Percentiles rank a stretch among this genome's conserved stretches.
phyloP scores from a whole-genome alignment of 345 rosid genomes.

The Nasturtium officinale region DNA sequence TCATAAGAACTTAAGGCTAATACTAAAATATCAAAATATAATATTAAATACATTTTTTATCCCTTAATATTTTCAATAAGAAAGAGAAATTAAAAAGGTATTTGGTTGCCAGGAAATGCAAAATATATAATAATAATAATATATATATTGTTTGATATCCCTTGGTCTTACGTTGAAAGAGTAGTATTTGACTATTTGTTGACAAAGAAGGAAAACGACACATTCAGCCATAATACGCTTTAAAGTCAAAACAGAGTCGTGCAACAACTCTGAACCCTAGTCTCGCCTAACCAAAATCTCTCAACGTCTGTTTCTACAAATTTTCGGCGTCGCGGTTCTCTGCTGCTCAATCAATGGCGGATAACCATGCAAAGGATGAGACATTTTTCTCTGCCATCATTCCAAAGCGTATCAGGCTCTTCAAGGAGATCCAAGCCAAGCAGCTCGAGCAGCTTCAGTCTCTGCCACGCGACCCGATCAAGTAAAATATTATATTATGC shows the following conservation, averaged over 20 bases:
- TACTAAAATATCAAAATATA: too few relatives aligned
- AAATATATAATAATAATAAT: too few relatives aligned
- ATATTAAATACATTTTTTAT: too few relatives aligned
- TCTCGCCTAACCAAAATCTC: neutral
- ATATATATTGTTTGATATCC: too few relatives aligned
- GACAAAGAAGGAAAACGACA: too few relatives aligned
- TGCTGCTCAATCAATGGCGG: neutral
- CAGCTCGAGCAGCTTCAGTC: conserved; percentile 53
- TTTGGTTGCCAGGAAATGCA: too few relatives aligned
- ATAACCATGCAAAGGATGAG: conserved; percentile 49
- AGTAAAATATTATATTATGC: conserved; percentile 39
- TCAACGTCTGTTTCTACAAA: neutral
- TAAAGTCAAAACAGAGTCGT: neutral
- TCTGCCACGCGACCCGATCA: conserved; percentile 62
- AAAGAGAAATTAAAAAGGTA: too few relatives aligned
- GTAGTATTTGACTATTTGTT: too few relatives aligned
- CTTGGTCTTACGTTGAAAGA: too few relatives aligned
- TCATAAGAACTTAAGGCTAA: too few relatives aligned
- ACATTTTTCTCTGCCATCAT: conserved; percentile 50
- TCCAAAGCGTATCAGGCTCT: conserved; percentile 59
- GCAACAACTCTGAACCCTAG: neutral
- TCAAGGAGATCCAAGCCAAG: conserved; percentile 54
- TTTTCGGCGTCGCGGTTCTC: neutral
- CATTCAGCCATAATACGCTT: too few relatives aligned
- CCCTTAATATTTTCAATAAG: too few relatives aligned